Base-by-base conservation (phyloP, 2,329 filamentous ascomycete species). In the Fusarium keratoplasticum region DNA sequence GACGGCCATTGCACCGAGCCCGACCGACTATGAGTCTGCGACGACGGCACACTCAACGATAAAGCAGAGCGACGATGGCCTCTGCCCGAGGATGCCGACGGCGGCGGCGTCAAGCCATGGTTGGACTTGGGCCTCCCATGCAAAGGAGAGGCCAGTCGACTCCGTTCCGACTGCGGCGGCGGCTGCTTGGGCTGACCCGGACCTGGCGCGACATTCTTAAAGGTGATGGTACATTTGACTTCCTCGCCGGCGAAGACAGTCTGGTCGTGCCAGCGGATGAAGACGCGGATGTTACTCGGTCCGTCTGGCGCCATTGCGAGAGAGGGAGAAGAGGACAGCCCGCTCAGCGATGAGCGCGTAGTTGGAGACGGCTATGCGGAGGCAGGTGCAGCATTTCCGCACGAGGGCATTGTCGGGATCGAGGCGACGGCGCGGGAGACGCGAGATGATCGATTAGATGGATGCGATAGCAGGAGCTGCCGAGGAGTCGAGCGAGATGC, bases 221-320 rank as follows among this genome's bases (percentile, higher is more conserved):
- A 99, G 60, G 94, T 98, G 82, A 99, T 97, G 76, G 92, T 95
- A 84, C 96, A 98, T 85, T 95, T 94, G 80, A 98, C 90, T 80
- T 98, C 93, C 87, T 99, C 96, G 83, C 96, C 96, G 66, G 96
- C 94, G 85, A 98, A 99, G 79, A 99, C 94, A 71, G 94, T 95
- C 83, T 96, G 92, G 81, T 97, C 94, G 82, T 95, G 93, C 94
- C 96, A 99, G 85, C 93, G 92, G 83, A 99, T 94, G 83, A 96
- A 98, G 84, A 98, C 96, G 83, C 95, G 94, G 82, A 99, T 95
- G 86, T 97, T 96, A 84, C 86, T 86, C 71, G 82, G 78, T 75
- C 79, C 81, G 78, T 88, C 86, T 76, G 86, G 82, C 76, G 86
- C 82, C 87, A 89, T 89, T 80, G 76, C 84, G 80, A 52, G 25